Evolutionary conservation across 1,284 basidiomycete genomes (phyloP).

Genomic region (Amylostereum chailletii): DNA sequence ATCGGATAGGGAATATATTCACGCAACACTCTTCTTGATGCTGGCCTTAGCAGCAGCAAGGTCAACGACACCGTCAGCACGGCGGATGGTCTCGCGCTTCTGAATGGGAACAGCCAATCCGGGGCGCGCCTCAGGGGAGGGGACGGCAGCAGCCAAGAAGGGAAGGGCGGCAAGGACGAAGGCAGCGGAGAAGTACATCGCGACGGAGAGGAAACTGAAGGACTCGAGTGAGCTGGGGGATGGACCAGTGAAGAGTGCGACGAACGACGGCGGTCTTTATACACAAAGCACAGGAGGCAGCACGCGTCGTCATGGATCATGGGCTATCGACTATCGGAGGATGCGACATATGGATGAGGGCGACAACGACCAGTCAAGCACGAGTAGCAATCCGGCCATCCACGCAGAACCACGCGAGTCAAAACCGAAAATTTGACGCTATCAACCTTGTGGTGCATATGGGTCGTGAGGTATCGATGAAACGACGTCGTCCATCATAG

Average conservation of each 20-base stretch:
- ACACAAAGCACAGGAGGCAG: not conserved
- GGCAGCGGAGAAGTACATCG: slow-evolving; percentile 12
- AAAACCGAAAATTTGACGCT: too few relatives aligned
- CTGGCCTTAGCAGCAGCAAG: not conserved
- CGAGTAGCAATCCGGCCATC: too few relatives aligned
- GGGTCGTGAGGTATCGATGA: too few relatives aligned
- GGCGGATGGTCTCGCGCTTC: slow-evolving; percentile 4
- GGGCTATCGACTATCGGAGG: too few relatives aligned
- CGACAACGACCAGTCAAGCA: too few relatives aligned
- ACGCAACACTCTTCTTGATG: slow-evolving; percentile 3
- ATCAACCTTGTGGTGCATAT: too few relatives aligned
- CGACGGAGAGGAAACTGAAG: not conserved
- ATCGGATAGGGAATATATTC: slow-evolving; percentile 5
- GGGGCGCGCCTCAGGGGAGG: slow-evolving; percentile 6
- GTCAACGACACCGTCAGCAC: slow-evolving; percentile 6
- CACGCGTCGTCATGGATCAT: too few relatives aligned
- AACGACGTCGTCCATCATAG: too few relatives aligned
- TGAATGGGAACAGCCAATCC: slow-evolving; percentile 7
- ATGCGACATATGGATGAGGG: too few relatives aligned
- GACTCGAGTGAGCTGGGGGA: not conserved
- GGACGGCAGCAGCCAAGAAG: slow-evolving; percentile 9
- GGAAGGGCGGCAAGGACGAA: slow-evolving; percentile 11
- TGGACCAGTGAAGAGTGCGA: not conserved
- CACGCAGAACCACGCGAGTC: too few relatives aligned
- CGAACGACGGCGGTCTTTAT: not conserved